These are phyloP conservation scores for Aspergillus intermedius DNA, from an alignment of 2,329 filamentous ascomycete species.

Conservation along the genomic window DNA sequence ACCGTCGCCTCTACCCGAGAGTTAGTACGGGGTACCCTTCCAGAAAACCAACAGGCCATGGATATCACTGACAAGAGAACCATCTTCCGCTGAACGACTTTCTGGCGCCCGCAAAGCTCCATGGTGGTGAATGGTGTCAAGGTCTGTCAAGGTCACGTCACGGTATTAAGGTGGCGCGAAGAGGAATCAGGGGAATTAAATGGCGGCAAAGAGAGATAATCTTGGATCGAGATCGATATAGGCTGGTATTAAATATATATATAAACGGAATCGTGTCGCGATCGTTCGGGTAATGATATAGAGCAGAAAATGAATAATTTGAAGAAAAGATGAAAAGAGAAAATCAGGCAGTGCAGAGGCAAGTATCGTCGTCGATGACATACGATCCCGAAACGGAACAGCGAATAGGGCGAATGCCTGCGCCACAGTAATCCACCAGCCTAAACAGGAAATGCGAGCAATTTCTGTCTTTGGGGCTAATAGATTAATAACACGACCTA, in stretches of 20 bases:
- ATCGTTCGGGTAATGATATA: neutral
- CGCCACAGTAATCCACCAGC: too few species aligned
- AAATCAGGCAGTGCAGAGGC: slow-evolving; percentile 19
- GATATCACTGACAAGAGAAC: slow-evolving; percentile 63
- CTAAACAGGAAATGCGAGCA: too few species aligned
- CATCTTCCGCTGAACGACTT: slow-evolving; percentile 93
- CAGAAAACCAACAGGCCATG: too few species aligned
- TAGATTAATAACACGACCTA: too few species aligned
- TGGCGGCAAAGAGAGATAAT: neutral
- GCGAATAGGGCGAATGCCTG: slow-evolving; percentile 44
- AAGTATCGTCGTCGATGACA: slow-evolving; percentile 25
- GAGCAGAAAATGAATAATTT: slow-evolving; percentile 8
- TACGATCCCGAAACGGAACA: slow-evolving; percentile 24
- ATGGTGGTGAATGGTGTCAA: slow-evolving; percentile 28
- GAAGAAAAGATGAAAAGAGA: slow-evolving; percentile 11
- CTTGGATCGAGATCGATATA: too few species aligned
- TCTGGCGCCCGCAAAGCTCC: slow-evolving; percentile 63
- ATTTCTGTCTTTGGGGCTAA: too few species aligned
- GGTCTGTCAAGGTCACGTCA: neutral
- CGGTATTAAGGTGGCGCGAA: neutral
- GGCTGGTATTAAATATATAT: neutral
- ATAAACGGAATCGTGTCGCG: neutral
- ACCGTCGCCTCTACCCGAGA: slow-evolving; percentile 69
- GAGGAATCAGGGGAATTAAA: neutral
- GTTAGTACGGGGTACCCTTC: slow-evolving; percentile 12